phyloP scores from a whole-genome alignment of 2,329 filamentous ascomycete genomes.

The Lasiodiplodia theobromae region DNA sequence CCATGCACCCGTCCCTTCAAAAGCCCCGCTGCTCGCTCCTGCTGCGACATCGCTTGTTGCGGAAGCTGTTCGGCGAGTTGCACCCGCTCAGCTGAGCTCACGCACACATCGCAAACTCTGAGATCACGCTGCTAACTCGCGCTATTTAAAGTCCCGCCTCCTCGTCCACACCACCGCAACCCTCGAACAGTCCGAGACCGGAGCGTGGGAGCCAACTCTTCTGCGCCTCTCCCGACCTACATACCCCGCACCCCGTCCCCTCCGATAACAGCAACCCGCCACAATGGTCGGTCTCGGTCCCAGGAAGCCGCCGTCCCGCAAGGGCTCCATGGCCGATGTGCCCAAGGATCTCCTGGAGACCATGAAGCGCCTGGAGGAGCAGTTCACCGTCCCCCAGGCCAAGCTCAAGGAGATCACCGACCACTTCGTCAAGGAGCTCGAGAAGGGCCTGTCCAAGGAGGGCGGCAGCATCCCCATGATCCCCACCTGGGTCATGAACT shows the following conservation, averaged over 20 bases:
- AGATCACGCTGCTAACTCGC: not conserved
- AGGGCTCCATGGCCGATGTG: conserved; percentile 91
- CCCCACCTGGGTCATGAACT: conserved; percentile 94
- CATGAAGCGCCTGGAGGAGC: conserved; percentile 82
- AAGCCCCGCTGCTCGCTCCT: not conserved
- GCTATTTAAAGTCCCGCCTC: not conserved
- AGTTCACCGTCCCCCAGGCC: conserved; percentile 77
- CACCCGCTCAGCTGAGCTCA: conserved; percentile 29
- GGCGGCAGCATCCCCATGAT: conserved; percentile 98
- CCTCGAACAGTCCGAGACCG: not conserved
- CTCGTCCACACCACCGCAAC: not conserved
- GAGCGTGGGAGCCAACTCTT: conserved; percentile 4
- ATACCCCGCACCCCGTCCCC: conserved; percentile 5
- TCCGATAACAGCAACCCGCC: conserved; percentile 35
- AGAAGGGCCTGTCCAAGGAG: conserved; percentile 86
- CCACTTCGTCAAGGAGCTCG: conserved; percentile 87
- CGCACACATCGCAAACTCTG: conserved; percentile 19
- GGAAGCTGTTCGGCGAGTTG: conserved; percentile 26
- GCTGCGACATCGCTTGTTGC: conserved; percentile 11
- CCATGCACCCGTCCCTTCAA: not conserved
- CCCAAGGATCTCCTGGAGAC: conserved; percentile 82
- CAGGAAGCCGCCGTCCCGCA: conserved; percentile 71
- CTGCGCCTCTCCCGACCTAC: not conserved
- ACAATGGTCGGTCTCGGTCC: conserved; percentile 71
- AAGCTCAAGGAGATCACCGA: conserved; percentile 91